Evolutionary conservation across 768 basidiomycete genomes (phyloP).

Genomic region (Cystobasidium tubakii): DNA sequence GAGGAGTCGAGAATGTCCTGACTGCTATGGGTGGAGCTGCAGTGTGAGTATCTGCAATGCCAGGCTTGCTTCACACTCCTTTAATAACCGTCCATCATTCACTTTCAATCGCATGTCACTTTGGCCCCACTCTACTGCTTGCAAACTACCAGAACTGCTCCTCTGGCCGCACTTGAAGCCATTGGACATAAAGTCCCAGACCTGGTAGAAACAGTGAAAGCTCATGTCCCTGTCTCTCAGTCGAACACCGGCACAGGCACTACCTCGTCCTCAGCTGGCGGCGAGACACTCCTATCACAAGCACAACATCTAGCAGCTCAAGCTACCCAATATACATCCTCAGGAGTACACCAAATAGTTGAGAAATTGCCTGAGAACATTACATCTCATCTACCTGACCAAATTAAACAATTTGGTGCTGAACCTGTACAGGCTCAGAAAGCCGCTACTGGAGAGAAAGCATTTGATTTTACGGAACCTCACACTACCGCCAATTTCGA

Average conservation of each 20-base stretch:
- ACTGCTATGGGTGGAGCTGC: conserved; percentile 16
- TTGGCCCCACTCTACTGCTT: no score
- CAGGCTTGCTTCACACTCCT: no score
- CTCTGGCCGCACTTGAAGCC: conserved; percentile 19
- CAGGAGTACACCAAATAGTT: not conserved
- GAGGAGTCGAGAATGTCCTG: conserved; percentile 6
- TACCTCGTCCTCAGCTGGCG: conserved; percentile 1
- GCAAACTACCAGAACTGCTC: not conserved
- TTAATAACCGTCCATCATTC: no score
- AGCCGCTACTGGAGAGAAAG: not conserved
- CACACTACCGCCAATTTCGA: conserved; percentile 24
- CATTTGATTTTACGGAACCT: conserved; percentile 10
- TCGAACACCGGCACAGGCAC: not conserved
- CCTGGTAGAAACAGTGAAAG: not conserved
- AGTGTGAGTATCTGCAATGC: conserved; percentile 1
- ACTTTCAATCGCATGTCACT: no score
- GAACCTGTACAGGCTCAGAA: not conserved
- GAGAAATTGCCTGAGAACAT: conserved; percentile 9
- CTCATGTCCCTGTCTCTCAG: not conserved
- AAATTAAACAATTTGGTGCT: not conserved
- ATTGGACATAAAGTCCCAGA: not conserved
- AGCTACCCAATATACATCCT: not conserved
- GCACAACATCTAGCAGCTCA: not conserved
- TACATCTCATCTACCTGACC: not conserved
- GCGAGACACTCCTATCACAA: not conserved